Evolutionary conservation across 495 filamentous ascomycete species (phyloP), one percentile per base, ranked within the genome.

Genomic region (Talaromyces borbonicus): DNA sequence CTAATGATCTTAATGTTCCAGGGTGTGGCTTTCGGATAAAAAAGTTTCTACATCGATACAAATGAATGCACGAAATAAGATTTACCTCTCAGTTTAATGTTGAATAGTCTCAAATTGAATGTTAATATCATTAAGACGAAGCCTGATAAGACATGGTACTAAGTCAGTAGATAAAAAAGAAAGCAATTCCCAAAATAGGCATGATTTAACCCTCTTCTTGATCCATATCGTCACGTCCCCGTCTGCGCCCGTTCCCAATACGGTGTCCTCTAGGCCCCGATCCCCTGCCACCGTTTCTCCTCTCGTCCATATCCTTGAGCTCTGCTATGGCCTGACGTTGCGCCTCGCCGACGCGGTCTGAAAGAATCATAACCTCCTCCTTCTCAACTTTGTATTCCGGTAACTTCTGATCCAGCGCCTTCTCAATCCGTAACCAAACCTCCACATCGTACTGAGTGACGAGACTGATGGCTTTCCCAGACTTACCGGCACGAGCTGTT

Each of bases 381-480:
- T 87, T 87, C 32, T 74, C 72, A 1, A 60, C 63, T 42, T 80
- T 62, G 51, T 83, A 83, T 55, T 89, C 83, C 1, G 33, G 30
- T 22, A 47, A 25, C n/a, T 47, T 47, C 9, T 56, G 53, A 14
- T 83, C 83, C 16, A 98, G 66, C 1, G 88, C 87, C 1, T 72
- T 70, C 62, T 98, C 92, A 30, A 95, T 93, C 8, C 93, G 64
- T 54, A 84, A 65, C 67, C 76, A 96, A 4, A 95, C 68, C 58
- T 97, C 92, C 22, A 94, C 56, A 54, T 97, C 92, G 49, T 96
- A 97, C 58, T 98, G 92, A 3, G 84, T 93, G 2, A 90, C 81
- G 7, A 97, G 52, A 30, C 71, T 80, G 30, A 92, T 72, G 5
- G 85, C 85, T 38, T 81, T 72, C 2, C 87, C 87, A 5, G 77